phyloP scores from a whole-genome alignment of 768 basidiomycete genomes.

The Pisolithus albus region DNA sequence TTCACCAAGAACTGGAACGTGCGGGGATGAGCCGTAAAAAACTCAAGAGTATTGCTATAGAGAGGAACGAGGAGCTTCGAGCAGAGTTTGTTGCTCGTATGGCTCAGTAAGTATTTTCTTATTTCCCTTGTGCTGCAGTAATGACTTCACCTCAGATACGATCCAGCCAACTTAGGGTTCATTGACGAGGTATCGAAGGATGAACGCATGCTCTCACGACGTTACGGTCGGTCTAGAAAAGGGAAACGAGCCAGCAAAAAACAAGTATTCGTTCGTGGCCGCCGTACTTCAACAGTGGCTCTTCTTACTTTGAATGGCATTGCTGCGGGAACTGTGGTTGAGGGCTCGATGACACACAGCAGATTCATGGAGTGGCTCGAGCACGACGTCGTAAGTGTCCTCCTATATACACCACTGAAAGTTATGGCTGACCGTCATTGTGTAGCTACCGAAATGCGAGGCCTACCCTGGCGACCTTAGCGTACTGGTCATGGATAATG shows the following conservation, averaged over 20 bases:
- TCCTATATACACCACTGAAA: no score
- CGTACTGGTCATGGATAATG: conserved; percentile 16
- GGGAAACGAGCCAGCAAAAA: conserved; percentile 2
- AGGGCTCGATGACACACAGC: no score
- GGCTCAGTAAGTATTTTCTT: conserved; percentile 3
- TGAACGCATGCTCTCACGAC: conserved; percentile 16
- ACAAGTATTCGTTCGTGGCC: conserved; percentile 10
- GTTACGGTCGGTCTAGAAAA: conserved; percentile 13
- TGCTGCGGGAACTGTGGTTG: no score
- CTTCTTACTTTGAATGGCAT: no score
- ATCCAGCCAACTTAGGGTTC: conserved; percentile 9
- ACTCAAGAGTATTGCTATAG: not conserved
- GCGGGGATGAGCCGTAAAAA: conserved; percentile 22
- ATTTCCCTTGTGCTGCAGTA: no score
- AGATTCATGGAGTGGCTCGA: no score
- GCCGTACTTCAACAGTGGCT: not conserved
- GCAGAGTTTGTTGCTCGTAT: conserved; percentile 1
- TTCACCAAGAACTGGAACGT: conserved; percentile 22
- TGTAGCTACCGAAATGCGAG: conserved; percentile 12
- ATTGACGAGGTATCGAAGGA: conserved; percentile 27
- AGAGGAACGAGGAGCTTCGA: not conserved
- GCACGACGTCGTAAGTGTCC: no score
- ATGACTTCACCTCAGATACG: not conserved
- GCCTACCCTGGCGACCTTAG: conserved; percentile 13
- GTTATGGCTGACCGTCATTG: conserved; percentile 9